These are phyloP conservation scores for Phytophthora nicotianae DNA, from an alignment of 352 stramenopile genomes.

Conservation along the genomic window DNA sequence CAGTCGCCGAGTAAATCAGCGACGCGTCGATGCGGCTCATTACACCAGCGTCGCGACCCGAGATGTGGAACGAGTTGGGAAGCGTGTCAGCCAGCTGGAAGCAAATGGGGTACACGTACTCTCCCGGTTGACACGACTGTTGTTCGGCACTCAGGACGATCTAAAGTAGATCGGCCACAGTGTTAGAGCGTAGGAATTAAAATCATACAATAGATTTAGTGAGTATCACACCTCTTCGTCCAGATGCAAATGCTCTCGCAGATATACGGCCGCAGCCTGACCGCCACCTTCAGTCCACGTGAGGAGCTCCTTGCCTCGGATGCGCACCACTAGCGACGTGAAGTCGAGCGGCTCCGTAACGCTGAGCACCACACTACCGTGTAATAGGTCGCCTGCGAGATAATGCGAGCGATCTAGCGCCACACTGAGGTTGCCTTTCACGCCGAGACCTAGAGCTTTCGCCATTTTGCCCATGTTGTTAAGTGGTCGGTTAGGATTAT, in stretches of 20 bases:
- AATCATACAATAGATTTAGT: not conserved
- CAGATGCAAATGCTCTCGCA: constrained; percentile 33
- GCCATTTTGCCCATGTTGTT: constrained; percentile 37
- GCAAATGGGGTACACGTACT: constrained; percentile 77
- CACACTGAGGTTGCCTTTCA: constrained; percentile 38
- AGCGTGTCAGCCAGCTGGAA: constrained; percentile 55
- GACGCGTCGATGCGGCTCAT: constrained; percentile 59
- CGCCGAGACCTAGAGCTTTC: constrained; percentile 33
- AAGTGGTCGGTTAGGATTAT: not conserved
- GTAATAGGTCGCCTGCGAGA: constrained; percentile 33
- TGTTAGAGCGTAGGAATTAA: not conserved
- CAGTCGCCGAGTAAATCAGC: constrained; percentile 72
- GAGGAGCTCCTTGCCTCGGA: constrained; percentile 37
- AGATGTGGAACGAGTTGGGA: constrained; percentile 51
- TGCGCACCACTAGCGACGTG: constrained; percentile 33
- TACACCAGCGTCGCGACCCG: constrained; percentile 21
- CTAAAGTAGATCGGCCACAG: constrained; percentile 16
- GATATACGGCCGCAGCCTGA: constrained; percentile 34
- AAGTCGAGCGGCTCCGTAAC: constrained; percentile 39
- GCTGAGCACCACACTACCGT: constrained; percentile 33
- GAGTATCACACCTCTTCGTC: constrained; percentile 29
- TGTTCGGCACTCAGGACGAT: constrained; percentile 51
- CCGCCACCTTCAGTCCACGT: constrained; percentile 43
- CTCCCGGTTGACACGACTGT: constrained; percentile 56
- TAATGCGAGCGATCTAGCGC: constrained; percentile 32